Percentiles rank a stretch among this genome's conserved stretches.
Conservation (phyloP, 1,284 basidiomycete genomes). For the Peniophora sp. region DNA sequence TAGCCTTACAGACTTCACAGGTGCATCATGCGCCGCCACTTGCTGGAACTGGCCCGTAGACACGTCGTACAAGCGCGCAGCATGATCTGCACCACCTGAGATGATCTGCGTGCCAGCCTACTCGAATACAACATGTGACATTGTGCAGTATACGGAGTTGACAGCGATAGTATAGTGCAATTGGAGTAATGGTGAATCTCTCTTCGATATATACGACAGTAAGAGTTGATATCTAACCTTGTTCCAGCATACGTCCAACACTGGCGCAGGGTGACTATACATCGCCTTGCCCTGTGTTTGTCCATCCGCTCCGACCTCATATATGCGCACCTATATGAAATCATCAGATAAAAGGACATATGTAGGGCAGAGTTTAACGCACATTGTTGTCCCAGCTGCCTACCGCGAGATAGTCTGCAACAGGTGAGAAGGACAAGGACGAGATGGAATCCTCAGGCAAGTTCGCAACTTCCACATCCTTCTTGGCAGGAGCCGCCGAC, state of each 20-base stretch:
- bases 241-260: slow-evolving; percentile 79
- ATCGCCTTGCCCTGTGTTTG: slow-evolving; percentile 73
- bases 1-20: slow-evolving; percentile 73
- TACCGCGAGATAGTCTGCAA: slow-evolving; percentile 68
- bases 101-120: slow-evolving; percentile 78
- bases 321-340: slow-evolving; percentile 44
- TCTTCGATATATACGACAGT: neutral
- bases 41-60: slow-evolving; percentile 64
- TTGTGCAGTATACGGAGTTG: neutral
- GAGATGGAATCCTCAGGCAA: slow-evolving; percentile 73
- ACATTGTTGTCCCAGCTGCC: slow-evolving; percentile 79
- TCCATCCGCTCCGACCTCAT: slow-evolving; percentile 49
- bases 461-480: slow-evolving; percentile 70
- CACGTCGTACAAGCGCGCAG: slow-evolving; percentile 76
- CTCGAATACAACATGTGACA: neutral
- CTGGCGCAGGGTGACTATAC: slow-evolving; percentile 78
- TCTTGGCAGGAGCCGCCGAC: slow-evolving; percentile 16
- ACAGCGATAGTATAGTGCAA: no score
- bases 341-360: neutral
- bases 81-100: slow-evolving; percentile 82
- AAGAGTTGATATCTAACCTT: slow-evolving; percentile 32
- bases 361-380: slow-evolving; percentile 13
- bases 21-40: slow-evolving; percentile 80
- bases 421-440: slow-evolving; percentile 55
- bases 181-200: no score